These are phyloP conservation scores for Raffaelea deltoideospora DNA, from an alignment of 2,329 filamentous ascomycete species.

Conservation along the genomic window DNA sequence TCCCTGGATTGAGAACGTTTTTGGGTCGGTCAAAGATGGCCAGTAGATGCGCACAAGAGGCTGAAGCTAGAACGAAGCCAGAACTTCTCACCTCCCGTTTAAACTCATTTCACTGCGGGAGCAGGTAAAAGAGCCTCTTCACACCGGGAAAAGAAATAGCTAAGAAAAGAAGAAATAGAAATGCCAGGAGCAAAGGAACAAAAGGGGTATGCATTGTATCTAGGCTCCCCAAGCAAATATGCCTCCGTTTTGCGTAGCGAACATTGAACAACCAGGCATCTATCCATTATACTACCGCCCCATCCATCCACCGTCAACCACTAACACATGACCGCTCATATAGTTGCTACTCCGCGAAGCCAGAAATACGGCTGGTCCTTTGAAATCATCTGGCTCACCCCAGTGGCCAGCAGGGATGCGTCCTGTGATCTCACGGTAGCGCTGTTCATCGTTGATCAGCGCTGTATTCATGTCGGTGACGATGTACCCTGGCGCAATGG, in stretches of 20 bases:
- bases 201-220: neutral
- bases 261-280: no score
- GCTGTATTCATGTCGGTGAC: conserved; percentile 90
- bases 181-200: conserved; percentile 2
- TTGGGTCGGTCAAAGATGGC: conserved; percentile 22
- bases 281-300: conserved; percentile 37
- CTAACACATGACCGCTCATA: conserved; percentile 66
- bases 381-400: conserved; percentile 77
- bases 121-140: no score
- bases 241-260: no score
- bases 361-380: conserved; percentile 64
- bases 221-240: no score
- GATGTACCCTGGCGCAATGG: conserved; percentile 80
- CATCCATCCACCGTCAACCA: conserved; percentile 91
- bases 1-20: conserved; percentile 45
- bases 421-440: conserved; percentile 59
- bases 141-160: no score
- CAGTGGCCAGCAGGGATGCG: conserved; percentile 75
- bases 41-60: no score
- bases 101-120: no score
- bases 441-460: conserved; percentile 54
- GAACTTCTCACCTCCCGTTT: no score
- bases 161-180: no score
- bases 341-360: conserved; percentile 65
- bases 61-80: no score